Conservation (phyloP, 2,329 filamentous ascomycete species). For the Beauveria scarabaeidicola region DNA sequence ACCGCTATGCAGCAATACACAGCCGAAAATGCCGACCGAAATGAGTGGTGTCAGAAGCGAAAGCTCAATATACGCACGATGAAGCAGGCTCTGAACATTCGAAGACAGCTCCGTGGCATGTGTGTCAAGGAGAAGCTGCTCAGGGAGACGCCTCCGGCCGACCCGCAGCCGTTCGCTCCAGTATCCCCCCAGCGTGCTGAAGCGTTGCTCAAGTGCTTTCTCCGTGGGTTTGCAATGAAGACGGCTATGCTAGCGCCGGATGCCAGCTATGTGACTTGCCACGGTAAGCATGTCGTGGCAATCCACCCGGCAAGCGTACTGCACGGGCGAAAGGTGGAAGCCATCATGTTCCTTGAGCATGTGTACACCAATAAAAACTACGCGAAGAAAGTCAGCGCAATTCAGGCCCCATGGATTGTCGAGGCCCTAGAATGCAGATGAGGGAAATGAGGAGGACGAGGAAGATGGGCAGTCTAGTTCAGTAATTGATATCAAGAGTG, state of each 20-base stretch:
- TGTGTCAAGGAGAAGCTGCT: constrained; percentile 46
- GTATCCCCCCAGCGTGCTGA: constrained; percentile 46
- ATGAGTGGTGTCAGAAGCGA: constrained; percentile 49
- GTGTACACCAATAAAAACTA: constrained; percentile 60
- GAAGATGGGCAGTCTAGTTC: background rate
- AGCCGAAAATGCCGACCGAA: constrained; percentile 45
- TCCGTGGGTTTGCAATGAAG: constrained; percentile 51
- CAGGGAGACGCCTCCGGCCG: constrained; percentile 34
- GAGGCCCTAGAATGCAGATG: constrained; percentile 34
- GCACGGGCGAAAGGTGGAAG: constrained; percentile 54
- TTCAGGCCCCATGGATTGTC: constrained; percentile 52
- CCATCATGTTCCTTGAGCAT: constrained; percentile 61
- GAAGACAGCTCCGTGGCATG: constrained; percentile 50
- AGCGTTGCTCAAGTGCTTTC: constrained; percentile 50
- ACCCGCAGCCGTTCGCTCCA: constrained; percentile 49
- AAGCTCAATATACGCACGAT: constrained; percentile 53
- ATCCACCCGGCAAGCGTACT: constrained; percentile 57
- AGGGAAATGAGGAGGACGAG: constrained; percentile 12
- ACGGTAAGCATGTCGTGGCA: constrained; percentile 51
- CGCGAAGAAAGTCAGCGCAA: constrained; percentile 55
- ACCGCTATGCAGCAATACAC: constrained; percentile 55
- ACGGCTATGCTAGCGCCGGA: constrained; percentile 54
- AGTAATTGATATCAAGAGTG: background rate
- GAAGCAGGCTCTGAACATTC: constrained; percentile 53
- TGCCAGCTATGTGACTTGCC: constrained; percentile 50